phyloP scores from a whole-genome alignment of 192 early-diverging fungal species.

The Backusella luteola region DNA sequence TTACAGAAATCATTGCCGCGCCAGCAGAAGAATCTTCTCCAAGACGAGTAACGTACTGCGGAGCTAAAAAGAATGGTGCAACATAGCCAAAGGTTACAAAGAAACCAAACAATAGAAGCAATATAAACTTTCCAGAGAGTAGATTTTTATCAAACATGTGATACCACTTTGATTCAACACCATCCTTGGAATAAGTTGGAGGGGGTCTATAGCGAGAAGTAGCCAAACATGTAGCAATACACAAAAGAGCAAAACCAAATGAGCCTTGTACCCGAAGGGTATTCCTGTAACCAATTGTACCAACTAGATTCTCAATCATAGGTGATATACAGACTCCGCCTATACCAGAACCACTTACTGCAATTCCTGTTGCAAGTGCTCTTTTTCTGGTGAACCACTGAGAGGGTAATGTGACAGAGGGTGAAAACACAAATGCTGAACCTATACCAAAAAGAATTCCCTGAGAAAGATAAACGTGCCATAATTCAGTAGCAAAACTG shows the following conservation, averaged over 20 bases:
- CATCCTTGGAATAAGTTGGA: background rate
- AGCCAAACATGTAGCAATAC: constrained; percentile 25
- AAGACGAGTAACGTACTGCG: constrained; percentile 31
- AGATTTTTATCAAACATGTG: constrained; percentile 27
- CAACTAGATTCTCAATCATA: constrained; percentile 38
- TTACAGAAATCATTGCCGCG: constrained; percentile 59
- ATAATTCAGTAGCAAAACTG: constrained; percentile 59
- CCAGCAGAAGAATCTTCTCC: constrained; percentile 29
- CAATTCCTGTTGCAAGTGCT: constrained; percentile 61
- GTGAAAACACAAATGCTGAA: constrained; percentile 52
- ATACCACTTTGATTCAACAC: constrained; percentile 6
- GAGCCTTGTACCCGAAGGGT: constrained; percentile 34
- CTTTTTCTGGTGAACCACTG: constrained; percentile 62
- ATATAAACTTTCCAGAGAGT: constrained; percentile 10
- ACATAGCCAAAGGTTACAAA: constrained; percentile 45
- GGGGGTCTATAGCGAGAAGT: constrained; percentile 21
- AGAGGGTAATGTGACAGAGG: constrained; percentile 56
- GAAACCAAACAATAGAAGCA: constrained; percentile 25
- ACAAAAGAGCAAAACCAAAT: constrained; percentile 37
- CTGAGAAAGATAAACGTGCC: constrained; percentile 66
- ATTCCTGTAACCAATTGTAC: constrained; percentile 37
- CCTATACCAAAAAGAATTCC: constrained; percentile 67
- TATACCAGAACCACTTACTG: constrained; percentile 64
- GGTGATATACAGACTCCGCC: constrained; percentile 64
- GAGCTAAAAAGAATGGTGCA: constrained; percentile 45